Evolutionary conservation across 2,329 filamentous ascomycete genomes (phyloP).

Genomic region (Chaetomium sp.): DNA sequence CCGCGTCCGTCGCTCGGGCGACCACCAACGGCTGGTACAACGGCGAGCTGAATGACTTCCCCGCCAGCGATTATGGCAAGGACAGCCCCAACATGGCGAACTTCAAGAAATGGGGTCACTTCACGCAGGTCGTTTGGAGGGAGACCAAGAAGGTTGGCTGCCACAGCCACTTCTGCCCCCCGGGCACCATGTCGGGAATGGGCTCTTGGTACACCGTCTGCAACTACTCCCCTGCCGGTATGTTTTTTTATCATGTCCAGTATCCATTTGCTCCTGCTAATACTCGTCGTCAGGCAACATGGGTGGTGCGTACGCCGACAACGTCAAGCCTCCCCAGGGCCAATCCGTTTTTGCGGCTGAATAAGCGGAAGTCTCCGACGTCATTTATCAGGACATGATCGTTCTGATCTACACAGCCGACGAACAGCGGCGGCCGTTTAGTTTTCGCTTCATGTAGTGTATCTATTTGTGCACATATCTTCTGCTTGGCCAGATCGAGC

Average conservation of each 20-base stretch:
- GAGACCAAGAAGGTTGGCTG: constrained; percentile 65
- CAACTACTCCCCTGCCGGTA: constrained; percentile 80
- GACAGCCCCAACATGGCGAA: constrained; percentile 60
- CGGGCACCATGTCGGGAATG: constrained; percentile 53
- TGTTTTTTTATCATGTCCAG: constrained; percentile 38
- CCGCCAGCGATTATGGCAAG: constrained; percentile 59
- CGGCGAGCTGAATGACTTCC: constrained; percentile 65
- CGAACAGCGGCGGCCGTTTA: constrained; percentile 21
- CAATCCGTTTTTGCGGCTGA: constrained; percentile 36
- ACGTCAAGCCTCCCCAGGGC: constrained; percentile 51
- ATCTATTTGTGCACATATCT: constrained; percentile 29
- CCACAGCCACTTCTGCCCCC: constrained; percentile 56
- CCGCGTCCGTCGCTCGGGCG: constrained; percentile 63
- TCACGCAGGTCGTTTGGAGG: constrained; percentile 75
- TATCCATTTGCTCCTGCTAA: constrained; percentile 28
- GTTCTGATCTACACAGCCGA: constrained; percentile 12
- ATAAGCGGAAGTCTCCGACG: neutral
- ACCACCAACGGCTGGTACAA: constrained; percentile 91
- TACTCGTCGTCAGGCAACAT: constrained; percentile 50
- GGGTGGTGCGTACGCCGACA: constrained; percentile 52
- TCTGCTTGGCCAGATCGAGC: constrained; percentile 22
- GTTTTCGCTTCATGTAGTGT: constrained; percentile 33
- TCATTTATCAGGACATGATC: constrained; percentile 3
- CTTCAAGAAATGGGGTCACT: constrained; percentile 73
- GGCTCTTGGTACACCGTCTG: constrained; percentile 78